phyloP scores from a whole-genome alignment of 2,329 filamentous ascomycete genomes.

The Cladosporium sp. region DNA sequence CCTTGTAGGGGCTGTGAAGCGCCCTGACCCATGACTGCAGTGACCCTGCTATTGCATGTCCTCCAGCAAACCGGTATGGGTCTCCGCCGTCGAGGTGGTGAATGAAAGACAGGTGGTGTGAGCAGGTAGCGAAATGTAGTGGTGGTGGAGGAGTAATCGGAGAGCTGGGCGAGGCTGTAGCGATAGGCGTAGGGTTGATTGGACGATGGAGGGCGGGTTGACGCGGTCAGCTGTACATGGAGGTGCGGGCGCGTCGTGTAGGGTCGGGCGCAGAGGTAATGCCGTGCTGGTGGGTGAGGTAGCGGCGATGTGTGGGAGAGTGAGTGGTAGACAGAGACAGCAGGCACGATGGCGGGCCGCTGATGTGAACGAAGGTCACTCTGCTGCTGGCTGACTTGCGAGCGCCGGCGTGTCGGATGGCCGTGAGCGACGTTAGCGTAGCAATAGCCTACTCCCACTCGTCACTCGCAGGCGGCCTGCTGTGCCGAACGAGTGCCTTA shows the following conservation, averaged over 20 bases:
- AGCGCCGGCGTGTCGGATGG: too few species aligned
- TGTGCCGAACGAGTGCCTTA: background rate
- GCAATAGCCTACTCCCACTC: too few species aligned
- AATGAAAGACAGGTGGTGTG: background rate
- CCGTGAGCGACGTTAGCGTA: too few species aligned
- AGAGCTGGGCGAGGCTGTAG: background rate
- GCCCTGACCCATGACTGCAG: slow-evolving; percentile 29
- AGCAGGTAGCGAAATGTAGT: background rate
- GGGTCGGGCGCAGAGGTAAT: background rate
- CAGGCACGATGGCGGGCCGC: background rate
- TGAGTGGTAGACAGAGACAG: background rate
- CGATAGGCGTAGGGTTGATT: slow-evolving; percentile 3
- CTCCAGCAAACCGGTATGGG: background rate
- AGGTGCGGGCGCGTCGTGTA: background rate
- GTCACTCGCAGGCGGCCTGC: too few species aligned
- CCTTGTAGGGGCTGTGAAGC: slow-evolving; percentile 25
- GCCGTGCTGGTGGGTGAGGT: background rate
- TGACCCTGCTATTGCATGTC: slow-evolving; percentile 5
- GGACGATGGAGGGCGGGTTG: slow-evolving; percentile 2
- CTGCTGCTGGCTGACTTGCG: too few species aligned
- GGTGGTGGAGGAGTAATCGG: background rate
- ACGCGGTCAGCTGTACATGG: slow-evolving; percentile 4
- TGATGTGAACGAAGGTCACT: too few species aligned
- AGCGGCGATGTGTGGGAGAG: background rate
- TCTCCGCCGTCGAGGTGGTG: background rate